A percentile compares a stretch with the other conserved stretches of the same genome.
These are phyloP conservation scores for Begonia fuchsioides DNA, from an alignment of 306 rosid species.

Conservation along the genomic window DNA sequence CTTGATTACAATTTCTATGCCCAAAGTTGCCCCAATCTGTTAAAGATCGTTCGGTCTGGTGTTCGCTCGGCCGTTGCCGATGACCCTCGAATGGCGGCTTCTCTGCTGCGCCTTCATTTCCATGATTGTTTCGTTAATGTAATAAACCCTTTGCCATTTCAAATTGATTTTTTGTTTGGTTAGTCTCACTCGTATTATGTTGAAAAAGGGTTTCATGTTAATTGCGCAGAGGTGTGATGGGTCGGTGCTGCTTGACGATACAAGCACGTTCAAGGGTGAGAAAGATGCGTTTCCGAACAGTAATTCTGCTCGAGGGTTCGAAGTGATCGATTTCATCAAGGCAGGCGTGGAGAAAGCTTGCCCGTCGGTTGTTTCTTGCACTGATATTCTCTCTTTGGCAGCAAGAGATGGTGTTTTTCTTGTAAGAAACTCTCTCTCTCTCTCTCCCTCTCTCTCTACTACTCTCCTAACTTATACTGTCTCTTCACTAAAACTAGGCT, in stretches of 20 bases:
- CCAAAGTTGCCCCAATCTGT: slow-evolving; percentile 47
- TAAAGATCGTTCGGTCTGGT: slow-evolving; percentile 32
- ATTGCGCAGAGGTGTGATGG: slow-evolving; percentile 66
- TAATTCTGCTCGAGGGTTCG: slow-evolving; percentile 66
- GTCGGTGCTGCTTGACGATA: slow-evolving; percentile 66
- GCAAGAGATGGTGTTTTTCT: slow-evolving; percentile 65
- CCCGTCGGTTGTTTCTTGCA: slow-evolving; percentile 74
- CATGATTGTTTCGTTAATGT: slow-evolving; percentile 82
- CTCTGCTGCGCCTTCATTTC: slow-evolving; percentile 89
- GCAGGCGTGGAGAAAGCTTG: slow-evolving; percentile 55
- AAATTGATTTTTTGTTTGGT: neutral
- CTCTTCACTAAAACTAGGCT: slow-evolving; percentile 14
- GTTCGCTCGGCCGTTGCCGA: slow-evolving; percentile 53
- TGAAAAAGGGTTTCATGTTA: too few relatives aligned
- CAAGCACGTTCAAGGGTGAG: slow-evolving; percentile 53
- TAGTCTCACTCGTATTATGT: too few relatives aligned
- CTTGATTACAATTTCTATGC: slow-evolving; percentile 61
- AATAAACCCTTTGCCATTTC: slow-evolving; percentile 3
- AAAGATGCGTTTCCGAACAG: slow-evolving; percentile 52
- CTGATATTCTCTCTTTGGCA: slow-evolving; percentile 70
- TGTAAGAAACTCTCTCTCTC: slow-evolving; percentile 12
- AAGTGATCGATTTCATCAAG: slow-evolving; percentile 64
- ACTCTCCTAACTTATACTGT: neutral
- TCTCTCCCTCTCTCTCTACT: neutral
- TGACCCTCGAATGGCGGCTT: slow-evolving; percentile 78